These are phyloP conservation scores for Amaranthus tricolor DNA, from an alignment of 179 eudicot genomes.

Conservation along the genomic window DNA sequence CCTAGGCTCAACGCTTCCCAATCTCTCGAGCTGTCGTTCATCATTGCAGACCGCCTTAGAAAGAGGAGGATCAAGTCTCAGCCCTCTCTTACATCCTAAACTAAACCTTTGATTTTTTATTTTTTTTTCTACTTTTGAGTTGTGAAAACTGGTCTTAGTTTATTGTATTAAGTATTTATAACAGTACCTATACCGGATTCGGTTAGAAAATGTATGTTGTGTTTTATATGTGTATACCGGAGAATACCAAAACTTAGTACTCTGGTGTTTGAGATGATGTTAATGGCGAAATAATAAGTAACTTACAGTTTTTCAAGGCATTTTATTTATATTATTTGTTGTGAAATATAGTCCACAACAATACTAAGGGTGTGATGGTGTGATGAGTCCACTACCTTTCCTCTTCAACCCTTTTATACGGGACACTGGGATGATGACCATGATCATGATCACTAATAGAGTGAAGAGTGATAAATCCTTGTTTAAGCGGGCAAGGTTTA, in stretches of 20 bases:
- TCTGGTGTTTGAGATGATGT: constrained; percentile 24
- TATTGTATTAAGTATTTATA: constrained; percentile 22
- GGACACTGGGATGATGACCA: too few species aligned
- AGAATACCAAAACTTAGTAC: constrained; percentile 13
- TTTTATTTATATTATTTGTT: neutral
- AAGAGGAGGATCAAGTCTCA: constrained; percentile 67
- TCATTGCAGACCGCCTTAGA: constrained; percentile 76
- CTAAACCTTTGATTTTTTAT: neutral
- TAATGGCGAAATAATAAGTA: constrained; percentile 16
- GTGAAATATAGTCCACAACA: neutral
- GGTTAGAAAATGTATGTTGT: constrained; percentile 20
- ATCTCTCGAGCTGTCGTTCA: constrained; percentile 77
- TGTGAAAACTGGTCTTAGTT: constrained; percentile 18
- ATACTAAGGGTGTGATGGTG: too few species aligned
- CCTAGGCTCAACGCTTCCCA: constrained; percentile 90
- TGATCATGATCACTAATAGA: too few species aligned
- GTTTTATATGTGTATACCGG: constrained; percentile 29
- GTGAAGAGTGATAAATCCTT: too few species aligned
- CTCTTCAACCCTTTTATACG: too few species aligned
- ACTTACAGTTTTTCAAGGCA: neutral
- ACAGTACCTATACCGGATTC: constrained; percentile 19
- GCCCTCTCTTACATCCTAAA: constrained; percentile 25
- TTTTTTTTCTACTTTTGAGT: neutral
- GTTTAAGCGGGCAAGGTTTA: too few species aligned
- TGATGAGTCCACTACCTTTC: too few species aligned